A percentile compares a stretch with the other conserved stretches of the same genome.
Evolutionary conservation across 352 stramenopile species (phyloP).

Genomic region (Globisporangium polare): DNA sequence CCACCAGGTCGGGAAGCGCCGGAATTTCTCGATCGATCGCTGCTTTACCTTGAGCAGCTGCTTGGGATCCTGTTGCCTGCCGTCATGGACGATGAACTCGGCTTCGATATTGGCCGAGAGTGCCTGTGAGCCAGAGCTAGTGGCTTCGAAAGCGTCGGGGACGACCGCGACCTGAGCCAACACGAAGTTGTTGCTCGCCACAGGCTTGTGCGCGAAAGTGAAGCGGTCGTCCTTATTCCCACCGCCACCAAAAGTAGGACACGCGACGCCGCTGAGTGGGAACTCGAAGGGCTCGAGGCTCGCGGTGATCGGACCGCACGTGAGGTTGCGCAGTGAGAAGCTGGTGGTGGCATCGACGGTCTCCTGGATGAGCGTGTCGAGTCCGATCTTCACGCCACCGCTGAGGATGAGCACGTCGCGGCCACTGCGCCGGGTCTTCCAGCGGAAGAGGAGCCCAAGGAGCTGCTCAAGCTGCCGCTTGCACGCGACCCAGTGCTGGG

Average conservation of each 20-base stretch:
- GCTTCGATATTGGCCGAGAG: conserved; percentile 34
- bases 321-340: conserved; percentile 51
- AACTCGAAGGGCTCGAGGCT: conserved; percentile 49
- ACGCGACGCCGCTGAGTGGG: conserved; percentile 41
- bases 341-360: conserved; percentile 13
- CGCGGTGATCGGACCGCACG: conserved; percentile 57
- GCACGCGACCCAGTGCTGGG: conserved; percentile 69
- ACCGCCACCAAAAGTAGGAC: conserved; percentile 35
- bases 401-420: conserved; percentile 71
- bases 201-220: conserved; percentile 41
- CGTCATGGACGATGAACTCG: conserved; percentile 43
- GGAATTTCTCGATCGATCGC: conserved; percentile 38
- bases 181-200: conserved; percentile 61
- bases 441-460: conserved; percentile 63
- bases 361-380: conserved; percentile 66
- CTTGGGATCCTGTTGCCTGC: neutral
- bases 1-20: conserved; percentile 57
- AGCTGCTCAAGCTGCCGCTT: conserved; percentile 67
- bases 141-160: conserved; percentile 14
- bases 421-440: conserved; percentile 66
- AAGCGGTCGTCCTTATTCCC: conserved; percentile 44
- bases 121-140: neutral
- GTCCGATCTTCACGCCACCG: conserved; percentile 50
- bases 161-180: conserved; percentile 29
- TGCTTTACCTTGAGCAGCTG: conserved; percentile 21